Base-by-base conservation (phyloP, 2,329 filamentous ascomycete species). In the Calonectria hawksworthii region DNA sequence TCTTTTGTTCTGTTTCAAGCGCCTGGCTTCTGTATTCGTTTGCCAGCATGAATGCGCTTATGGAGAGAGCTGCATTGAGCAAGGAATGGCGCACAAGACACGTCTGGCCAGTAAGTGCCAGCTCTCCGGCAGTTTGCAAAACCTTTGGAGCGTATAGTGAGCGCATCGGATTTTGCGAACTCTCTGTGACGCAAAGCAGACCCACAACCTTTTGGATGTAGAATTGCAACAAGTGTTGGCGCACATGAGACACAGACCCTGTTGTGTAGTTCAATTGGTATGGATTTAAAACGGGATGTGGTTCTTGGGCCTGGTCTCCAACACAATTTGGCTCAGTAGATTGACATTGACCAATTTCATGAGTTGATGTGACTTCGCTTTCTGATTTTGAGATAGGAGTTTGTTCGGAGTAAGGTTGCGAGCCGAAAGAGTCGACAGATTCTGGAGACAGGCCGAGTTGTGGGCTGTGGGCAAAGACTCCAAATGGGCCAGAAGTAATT, bases 131-230 rank as follows among this genome's bases (percentile, higher is more conserved):
- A 13, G 79, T 73, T 47, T 82, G 79, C 0, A 82, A 38, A 16
- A 77, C 77, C 38, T 74, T 73, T 0, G 79, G 80, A 1, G 81
- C 67, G 9, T 82, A 79, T 1, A 82, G 79, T 0, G 78, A 79
- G 65, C 81, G 81, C 78, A 80, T 80, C 0, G 80, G 80, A 14
- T 74, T 79, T 34, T 80, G 81, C 0, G 54, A 18, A 16, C 81
- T 80, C 8, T 79, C 80, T 7, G 80, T 76, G 18, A 82, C 77
- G n/a, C 78, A 80, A 28, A 79, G 81, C 4, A 82, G 44, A 14
- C 79, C 72, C 10, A 82, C 77, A 1, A 78, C 80, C 32, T 68
- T 74, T 10, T 81, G 74, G 4, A 70, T 66, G 30, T 82, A 82
- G 52, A 80, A 77, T 8, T 78, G 50, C 38, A 82, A 74, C 26